These are phyloP conservation scores for Erythrobasidium hasegawianum DNA, from an alignment of 1,284 basidiomycete genomes.

Conservation along the genomic window DNA sequence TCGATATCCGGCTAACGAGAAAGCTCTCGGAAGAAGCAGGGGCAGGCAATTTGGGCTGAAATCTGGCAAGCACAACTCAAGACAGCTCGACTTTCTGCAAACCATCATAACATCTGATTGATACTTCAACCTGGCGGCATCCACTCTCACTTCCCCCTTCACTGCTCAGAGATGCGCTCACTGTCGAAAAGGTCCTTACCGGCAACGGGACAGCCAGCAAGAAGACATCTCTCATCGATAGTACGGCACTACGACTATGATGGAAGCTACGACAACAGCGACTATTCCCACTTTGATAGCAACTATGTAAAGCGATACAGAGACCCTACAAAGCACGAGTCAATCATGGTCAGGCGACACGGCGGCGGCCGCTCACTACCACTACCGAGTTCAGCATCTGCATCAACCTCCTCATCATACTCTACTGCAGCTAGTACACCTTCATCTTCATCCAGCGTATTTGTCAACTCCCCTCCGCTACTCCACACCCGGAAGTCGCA, in stretches of 20 bases:
- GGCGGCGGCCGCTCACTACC: no score
- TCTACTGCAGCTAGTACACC: neutral
- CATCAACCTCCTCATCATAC: neutral
- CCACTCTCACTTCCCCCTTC: neutral
- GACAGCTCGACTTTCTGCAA: no score
- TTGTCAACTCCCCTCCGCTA: neutral
- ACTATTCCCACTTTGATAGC: slow-evolving; percentile 7
- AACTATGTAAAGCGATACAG: slow-evolving; percentile 18
- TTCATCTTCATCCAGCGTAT: slow-evolving; percentile 1
- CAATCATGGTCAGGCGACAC: slow-evolving; percentile 2
- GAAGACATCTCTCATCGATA: neutral
- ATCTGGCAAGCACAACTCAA: no score
- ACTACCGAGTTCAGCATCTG: no score
- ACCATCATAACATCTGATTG: no score
- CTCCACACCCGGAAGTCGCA: neutral
- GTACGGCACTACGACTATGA: no score
- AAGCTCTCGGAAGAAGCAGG: no score
- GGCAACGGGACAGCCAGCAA: neutral
- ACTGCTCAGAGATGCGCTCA: slow-evolving; percentile 5
- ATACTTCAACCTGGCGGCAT: neutral
- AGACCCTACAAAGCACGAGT: slow-evolving; percentile 31
- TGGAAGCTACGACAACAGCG: neutral
- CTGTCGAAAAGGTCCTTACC: neutral
- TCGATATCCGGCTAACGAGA: no score
- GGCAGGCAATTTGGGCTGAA: no score